A percentile compares a stretch with the other conserved stretches of the same genome.
Evolutionary conservation across 2,329 filamentous ascomycete species (phyloP).

Genomic region (Diplodia sapinea): DNA sequence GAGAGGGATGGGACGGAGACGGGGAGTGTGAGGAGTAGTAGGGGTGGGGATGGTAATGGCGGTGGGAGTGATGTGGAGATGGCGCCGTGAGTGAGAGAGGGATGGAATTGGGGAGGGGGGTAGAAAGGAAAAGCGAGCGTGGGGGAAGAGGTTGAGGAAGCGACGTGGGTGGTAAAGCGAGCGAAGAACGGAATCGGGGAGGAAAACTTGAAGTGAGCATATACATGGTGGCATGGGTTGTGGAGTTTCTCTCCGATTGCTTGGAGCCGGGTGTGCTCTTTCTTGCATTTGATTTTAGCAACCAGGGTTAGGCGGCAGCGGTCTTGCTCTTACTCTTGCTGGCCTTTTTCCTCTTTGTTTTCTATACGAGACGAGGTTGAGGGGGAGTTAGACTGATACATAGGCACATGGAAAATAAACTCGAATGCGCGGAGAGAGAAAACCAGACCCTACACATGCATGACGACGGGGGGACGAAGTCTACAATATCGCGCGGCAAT

Average conservation of each 20-base stretch:
- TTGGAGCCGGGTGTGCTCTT: background rate
- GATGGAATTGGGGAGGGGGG: background rate
- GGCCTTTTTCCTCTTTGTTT: background rate
- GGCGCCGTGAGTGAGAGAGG: background rate
- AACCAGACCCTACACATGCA: too few species aligned
- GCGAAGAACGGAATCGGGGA: background rate
- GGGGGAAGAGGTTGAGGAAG: background rate
- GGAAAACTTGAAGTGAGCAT: background rate
- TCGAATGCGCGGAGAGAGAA: too few species aligned
- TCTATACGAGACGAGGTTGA: background rate
- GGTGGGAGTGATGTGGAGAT: conserved; percentile 3
- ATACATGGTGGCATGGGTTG: background rate
- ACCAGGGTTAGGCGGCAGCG: background rate
- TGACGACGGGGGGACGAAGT: too few species aligned
- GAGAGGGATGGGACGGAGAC: conserved; percentile 31
- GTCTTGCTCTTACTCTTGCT: background rate
- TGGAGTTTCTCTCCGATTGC: background rate
- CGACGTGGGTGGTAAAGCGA: background rate
- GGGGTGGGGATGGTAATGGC: background rate
- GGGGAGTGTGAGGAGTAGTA: conserved; percentile 32
- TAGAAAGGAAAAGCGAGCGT: too few species aligned
- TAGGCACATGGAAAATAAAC: background rate
- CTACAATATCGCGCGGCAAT: too few species aligned
- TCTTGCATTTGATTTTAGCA: background rate
- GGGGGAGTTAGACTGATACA: background rate